Evolutionary conservation across 176 grass and related monocot genomes (phyloP), one percentile per base, ranked within the genome.

Genomic region (Pontederia crassipes): DNA sequence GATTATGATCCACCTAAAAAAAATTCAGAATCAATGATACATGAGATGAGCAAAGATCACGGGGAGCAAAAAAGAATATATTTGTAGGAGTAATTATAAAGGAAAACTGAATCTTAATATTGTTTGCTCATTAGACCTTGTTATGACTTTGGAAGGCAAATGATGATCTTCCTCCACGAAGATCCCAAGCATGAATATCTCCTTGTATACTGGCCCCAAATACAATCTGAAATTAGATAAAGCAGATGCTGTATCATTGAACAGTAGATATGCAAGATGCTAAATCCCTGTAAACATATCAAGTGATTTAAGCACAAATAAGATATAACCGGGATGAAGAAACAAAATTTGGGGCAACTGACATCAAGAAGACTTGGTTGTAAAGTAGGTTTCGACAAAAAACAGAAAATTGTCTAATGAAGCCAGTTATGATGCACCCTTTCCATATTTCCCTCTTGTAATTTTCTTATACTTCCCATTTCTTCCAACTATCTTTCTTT

Each of bases 81-180:
- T 14, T 8, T 35, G 0, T 11, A 2, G 29, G n/a, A 5, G 17
- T n/a, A 8, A 45, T 53, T n/a, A 10, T 8, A 52, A 16, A 60
- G 55, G 65, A 76, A 64, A 18, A 14, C 49, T 62, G 60, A 55
- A 74, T 54, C 49, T 49, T 48, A 20, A 32, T 77, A 48, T 50
- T 65, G 45, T 70, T 45, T 29, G 27, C 17, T 11, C 20, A 49
- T 59, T 45, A 8, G 50, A 97, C 92, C 81, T 88, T 81, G 65
- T 74, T 97, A 68, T 86, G 75, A 72, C 70, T 90, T 78, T 97
- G 83, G 74, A 90, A 97, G 88, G 92, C 92, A 74, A 78, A 75
- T 48, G 91, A 90, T 60, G 78, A n/a, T 53, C 80, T 76, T 62
- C 92, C 92, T 80, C 92, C 83, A 58, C 92, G 78, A 13, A 90